Evolutionary conservation across 73 alveolate genomes (phyloP).

Genomic region (Blepharisma stoltei): DNA sequence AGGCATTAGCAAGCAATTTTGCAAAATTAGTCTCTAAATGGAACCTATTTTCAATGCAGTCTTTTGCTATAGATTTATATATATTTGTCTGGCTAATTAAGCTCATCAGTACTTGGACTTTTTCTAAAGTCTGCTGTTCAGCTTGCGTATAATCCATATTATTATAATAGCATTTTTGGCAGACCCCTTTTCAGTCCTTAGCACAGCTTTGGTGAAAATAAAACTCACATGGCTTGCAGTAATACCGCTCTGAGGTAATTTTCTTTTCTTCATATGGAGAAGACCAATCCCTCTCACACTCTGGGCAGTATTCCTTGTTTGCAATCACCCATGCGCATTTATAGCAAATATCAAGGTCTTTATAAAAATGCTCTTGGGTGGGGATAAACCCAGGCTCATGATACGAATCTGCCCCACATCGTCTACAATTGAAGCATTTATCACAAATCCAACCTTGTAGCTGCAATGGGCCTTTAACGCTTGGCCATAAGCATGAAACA

Average conservation of each 20-base stretch:
- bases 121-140: slow-evolving; percentile 23
- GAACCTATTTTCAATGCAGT: not conserved
- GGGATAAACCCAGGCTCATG: slow-evolving; percentile 11
- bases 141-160: not conserved
- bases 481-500: slow-evolving; percentile 22
- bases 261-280: slow-evolving; percentile 17
- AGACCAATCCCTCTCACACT: slow-evolving; percentile 23
- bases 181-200: not conserved
- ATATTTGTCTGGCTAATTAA: slow-evolving; percentile 6
- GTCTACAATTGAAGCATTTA: slow-evolving; percentile 12
- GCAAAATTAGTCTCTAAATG: slow-evolving; percentile 19
- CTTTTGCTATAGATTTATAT: slow-evolving; percentile 6
- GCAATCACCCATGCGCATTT: slow-evolving; percentile 21
- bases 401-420: not conserved
- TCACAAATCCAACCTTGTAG: slow-evolving; percentile 26
- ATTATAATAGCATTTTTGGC: not conserved
- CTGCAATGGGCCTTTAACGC: not conserved
- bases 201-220: slow-evolving; percentile 16
- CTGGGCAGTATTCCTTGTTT: slow-evolving; percentile 29
- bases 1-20: slow-evolving; percentile 5
- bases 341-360: slow-evolving; percentile 12
- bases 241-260: not conserved
- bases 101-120: not conserved
- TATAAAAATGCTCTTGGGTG: slow-evolving; percentile 3
- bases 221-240: slow-evolving; percentile 11